These are phyloP conservation scores for Skeletonema potamos DNA, from an alignment of 108 stramenopile genomes.

Conservation along the genomic window DNA sequence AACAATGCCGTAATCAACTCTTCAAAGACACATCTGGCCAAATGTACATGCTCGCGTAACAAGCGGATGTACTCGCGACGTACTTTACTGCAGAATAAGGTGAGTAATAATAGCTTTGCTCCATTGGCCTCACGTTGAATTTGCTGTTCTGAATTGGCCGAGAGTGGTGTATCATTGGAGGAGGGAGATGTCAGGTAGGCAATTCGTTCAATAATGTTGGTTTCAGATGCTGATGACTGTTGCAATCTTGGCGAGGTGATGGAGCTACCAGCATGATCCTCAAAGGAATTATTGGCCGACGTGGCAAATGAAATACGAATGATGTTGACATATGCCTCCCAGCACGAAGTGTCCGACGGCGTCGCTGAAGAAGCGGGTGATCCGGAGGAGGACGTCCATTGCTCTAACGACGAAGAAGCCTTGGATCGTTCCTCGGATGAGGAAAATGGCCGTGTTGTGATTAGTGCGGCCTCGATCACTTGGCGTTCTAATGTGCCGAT, in stretches of 20 bases:
- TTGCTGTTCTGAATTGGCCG: neutral
- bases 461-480: constrained; percentile 48
- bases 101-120: constrained; percentile 6
- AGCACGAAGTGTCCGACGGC: constrained; percentile 23
- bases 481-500: constrained; percentile 27
- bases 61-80: constrained; percentile 4
- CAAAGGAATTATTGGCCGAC: constrained; percentile 19
- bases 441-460: constrained; percentile 37
- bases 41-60: neutral
- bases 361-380: neutral
- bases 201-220: neutral
- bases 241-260: no score
- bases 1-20: constrained; percentile 2
- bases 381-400: constrained; percentile 25
- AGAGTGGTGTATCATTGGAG: neutral
- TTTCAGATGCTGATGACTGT: no score
- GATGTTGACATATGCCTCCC: constrained; percentile 38
- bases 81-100: constrained; percentile 6
- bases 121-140: constrained; percentile 11
- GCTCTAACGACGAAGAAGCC: constrained; percentile 50
- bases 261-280: neutral
- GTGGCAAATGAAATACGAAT: neutral
- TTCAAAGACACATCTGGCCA: constrained; percentile 3
- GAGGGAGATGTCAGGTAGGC: neutral
- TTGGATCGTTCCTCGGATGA: constrained; percentile 33